A percentile compares a stretch with the other conserved stretches of the same genome.
These are phyloP conservation scores for Dryadomyces quercivorus DNA, from an alignment of 2,329 filamentous ascomycete genomes.

Conservation along the genomic window DNA sequence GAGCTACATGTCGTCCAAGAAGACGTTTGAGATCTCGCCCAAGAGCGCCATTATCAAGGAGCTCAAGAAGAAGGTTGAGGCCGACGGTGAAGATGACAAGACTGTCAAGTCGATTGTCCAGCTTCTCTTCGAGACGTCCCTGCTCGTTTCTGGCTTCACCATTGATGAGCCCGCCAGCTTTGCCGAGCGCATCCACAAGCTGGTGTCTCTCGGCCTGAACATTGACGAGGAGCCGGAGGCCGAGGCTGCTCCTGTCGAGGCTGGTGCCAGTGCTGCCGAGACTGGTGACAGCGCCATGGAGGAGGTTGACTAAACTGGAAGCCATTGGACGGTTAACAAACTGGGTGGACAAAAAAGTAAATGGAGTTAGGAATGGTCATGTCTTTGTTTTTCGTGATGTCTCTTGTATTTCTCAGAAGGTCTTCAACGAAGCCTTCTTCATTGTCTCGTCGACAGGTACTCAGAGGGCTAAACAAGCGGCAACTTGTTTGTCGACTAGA, in stretches of 20 bases:
- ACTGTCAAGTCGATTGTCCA: conserved; percentile 99
- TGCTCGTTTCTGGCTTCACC: conserved; percentile 97
- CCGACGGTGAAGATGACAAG: conserved; percentile 94
- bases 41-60: conserved; percentile 97
- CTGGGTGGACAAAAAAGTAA: conserved; percentile 26
- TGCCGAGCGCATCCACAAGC: conserved; percentile 99
- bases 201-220: conserved; percentile 94
- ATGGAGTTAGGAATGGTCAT: conserved; percentile 24
- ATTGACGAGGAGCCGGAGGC: conserved; percentile 87
- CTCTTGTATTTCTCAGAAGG: conserved; percentile 3
- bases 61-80: conserved; percentile 98
- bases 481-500: neutral
- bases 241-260: conserved; percentile 40
- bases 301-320: conserved; percentile 79
- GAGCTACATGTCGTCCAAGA: conserved; percentile 99
- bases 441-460: neutral
- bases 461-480: neutral
- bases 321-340: conserved; percentile 15
- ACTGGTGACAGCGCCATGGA: conserved; percentile 94
- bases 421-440: neutral
- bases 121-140: conserved; percentile 96
- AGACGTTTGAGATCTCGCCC: conserved; percentile 99
- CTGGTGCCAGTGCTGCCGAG: conserved; percentile 45
- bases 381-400: conserved; percentile 8
- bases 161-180: conserved; percentile 98